Conservation (phyloP, 2,329 filamentous ascomycete genomes). For the Fusarium sambucinum region DNA sequence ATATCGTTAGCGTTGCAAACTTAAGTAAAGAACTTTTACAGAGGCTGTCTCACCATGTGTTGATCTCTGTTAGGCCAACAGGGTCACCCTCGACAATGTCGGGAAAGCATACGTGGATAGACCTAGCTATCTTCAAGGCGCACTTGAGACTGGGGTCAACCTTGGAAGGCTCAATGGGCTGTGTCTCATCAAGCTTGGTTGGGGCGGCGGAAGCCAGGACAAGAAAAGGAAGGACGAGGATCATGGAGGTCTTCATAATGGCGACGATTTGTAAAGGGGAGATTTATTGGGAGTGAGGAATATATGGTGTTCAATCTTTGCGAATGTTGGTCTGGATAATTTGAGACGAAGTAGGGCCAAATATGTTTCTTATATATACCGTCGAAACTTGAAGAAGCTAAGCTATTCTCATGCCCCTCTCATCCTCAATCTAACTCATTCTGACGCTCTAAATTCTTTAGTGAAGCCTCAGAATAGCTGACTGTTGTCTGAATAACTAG, state of each 20-base stretch:
- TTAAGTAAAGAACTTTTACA: too few species aligned
- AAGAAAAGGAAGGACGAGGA: not conserved
- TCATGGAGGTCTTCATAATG: slow-evolving; percentile 8
- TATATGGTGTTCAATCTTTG: not conserved
- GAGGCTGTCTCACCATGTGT: not conserved
- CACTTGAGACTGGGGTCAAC: not conserved
- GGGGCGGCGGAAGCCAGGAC: not conserved
- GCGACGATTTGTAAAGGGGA: not conserved
- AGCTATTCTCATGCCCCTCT: not conserved
- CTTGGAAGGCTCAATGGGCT: not conserved
- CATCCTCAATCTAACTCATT: too few species aligned
- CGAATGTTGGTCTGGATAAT: not conserved
- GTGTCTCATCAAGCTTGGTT: not conserved
- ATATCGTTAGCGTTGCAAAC: not conserved
- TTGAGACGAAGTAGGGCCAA: too few species aligned
- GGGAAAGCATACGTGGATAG: not conserved
- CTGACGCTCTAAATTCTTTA: not conserved
- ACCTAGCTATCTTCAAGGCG: not conserved
- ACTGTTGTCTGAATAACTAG: not conserved
- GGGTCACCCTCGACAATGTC: not conserved
- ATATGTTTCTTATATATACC: not conserved
- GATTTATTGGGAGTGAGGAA: not conserved
- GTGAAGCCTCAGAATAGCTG: too few species aligned
- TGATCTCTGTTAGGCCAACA: not conserved
- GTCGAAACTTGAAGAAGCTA: not conserved